phyloP scores from a whole-genome alignment of 768 basidiomycete species.

The Phallus indusiatus region DNA sequence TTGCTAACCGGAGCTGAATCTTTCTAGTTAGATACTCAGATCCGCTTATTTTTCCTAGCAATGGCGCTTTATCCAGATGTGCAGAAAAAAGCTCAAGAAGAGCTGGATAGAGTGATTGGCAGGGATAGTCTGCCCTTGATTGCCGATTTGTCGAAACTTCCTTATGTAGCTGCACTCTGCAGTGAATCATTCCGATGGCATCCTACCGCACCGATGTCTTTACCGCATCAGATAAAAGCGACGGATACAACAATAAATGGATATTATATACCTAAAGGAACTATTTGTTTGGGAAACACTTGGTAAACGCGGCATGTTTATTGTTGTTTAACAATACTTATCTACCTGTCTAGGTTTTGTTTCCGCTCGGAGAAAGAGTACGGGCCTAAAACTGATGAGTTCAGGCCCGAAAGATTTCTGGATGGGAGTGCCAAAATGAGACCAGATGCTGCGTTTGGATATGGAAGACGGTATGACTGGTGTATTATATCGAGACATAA shows the following conservation, averaged over 20 bases:
- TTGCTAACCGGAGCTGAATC: no score
- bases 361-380: background rate
- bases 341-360: background rate
- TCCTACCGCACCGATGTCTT: conserved; percentile 20
- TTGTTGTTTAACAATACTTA: background rate
- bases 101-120: conserved; percentile 28
- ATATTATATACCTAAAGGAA: conserved; percentile 13
- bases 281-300: conserved; percentile 14
- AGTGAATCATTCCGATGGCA: conserved; percentile 20
- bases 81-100: conserved; percentile 10
- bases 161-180: conserved; percentile 23
- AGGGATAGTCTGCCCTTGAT: conserved; percentile 19
- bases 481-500: no score
- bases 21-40: no score
- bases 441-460: background rate
- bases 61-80: no score
- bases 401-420: background rate
- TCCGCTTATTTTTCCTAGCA: no score
- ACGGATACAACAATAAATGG: background rate
- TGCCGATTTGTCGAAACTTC: conserved; percentile 15
- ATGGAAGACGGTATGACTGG: conserved; percentile 2
- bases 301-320: conserved; percentile 6
- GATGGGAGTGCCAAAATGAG: background rate
- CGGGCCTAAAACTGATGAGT: background rate
- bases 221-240: conserved; percentile 21